Evolutionary conservation across 768 basidiomycete genomes (phyloP).

Genomic region (Lentinula sp.): DNA sequence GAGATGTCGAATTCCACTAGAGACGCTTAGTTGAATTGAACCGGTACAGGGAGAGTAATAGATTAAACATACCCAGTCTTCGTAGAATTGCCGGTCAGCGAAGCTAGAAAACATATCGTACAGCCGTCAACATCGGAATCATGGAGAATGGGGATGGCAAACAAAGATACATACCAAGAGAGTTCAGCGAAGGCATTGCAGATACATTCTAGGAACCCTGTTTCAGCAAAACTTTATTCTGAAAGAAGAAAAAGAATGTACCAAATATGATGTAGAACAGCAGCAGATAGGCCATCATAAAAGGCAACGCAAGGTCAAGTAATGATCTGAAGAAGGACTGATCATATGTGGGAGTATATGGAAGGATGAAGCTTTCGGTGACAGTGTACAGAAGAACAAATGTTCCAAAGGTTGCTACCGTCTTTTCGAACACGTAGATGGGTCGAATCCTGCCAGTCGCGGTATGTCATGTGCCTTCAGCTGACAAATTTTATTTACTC

Average conservation of each 20-base stretch:
- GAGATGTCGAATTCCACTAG: conserved; percentile 93
- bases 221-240: conserved; percentile 17
- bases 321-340: conserved; percentile 73
- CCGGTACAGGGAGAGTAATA: neutral
- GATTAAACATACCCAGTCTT: conserved; percentile 71
- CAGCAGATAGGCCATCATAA: conserved; percentile 88
- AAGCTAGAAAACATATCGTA: conserved; percentile 46
- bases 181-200: conserved; percentile 95
- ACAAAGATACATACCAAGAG: conserved; percentile 55
- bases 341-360: conserved; percentile 58
- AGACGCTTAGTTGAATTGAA: neutral
- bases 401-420: conserved; percentile 90
- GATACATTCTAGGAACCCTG: conserved; percentile 64
- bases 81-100: conserved; percentile 96
- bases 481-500: conserved; percentile 13
- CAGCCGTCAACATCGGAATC: conserved; percentile 2
- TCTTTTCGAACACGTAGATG: conserved; percentile 75
- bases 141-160: neutral
- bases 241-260: conserved; percentile 21
- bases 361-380: conserved; percentile 91
- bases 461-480: neutral
- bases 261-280: conserved; percentile 85
- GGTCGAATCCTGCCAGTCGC: conserved; percentile 52
- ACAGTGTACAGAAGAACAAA: conserved; percentile 92
- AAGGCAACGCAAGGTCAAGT: conserved; percentile 85